Evolutionary conservation across 129 eudicot species (phyloP).

Genomic region (Daucus carota): DH1_v3.0 NC_030386.2:7683001-7683500

Average conservation of each 20-base stretch:
- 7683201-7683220: constrained; percentile 83
- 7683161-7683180: constrained; percentile 7
- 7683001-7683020: neutral
- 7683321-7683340: constrained; percentile 53
- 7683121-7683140: neutral
- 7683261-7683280: constrained; percentile 82
- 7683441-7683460: constrained; percentile 95
- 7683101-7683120: neutral
- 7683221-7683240: constrained; percentile 68
- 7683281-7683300: constrained; percentile 82
- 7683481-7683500: neutral
- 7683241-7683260: constrained; percentile 83
- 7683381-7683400: constrained; percentile 18
- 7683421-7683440: constrained; percentile 93
- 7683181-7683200: constrained; percentile 43
- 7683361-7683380: constrained; percentile 64
- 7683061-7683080: neutral
- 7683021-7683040: neutral
- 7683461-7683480: constrained; percentile 50
- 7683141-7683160: neutral
- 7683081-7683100: neutral
- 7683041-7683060: neutral
- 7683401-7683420: constrained; percentile 83
- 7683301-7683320: constrained; percentile 76
- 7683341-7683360: constrained; percentile 68